Base-by-base conservation (phyloP, 2,329 filamentous ascomycete genomes). In the Albophoma yamanashiensis region DNA sequence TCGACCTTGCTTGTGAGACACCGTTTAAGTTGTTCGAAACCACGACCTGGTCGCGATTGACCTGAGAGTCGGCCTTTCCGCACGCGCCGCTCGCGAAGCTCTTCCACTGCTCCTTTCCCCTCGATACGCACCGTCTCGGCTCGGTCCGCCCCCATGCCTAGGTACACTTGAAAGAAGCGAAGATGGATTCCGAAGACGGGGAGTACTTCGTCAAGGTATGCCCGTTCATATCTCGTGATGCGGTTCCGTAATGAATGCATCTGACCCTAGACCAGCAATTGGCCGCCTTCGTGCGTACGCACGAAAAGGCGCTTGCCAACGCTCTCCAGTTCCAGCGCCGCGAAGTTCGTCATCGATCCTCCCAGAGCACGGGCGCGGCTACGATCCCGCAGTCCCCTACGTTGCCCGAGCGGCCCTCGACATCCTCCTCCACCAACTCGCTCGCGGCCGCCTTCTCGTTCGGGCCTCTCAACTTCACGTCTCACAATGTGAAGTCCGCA, bases 231-330 rank as follows among this genome's bases (percentile, higher is more conserved):
- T 12, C 50, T 14, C 3, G 47, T 8, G 11, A 31, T 12, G 58
- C 50, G 22, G 38, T 2, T 6, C n/a, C 5, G 2, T 14, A 14
- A 14, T 3, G 31, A 6, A 36, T n/a, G 20, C 22, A 8, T 31
- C 50, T 55, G 63, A 45, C 27, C n/a, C 43, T 38, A 58, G 62
- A 73, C 12, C n/a, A 97, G 93, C 94, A 96, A 82, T 83, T 99
- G 73, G 92, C 93, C 72, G 88, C 88, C 77, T 97, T 96, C 76
- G 92, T 99, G 76, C 91, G 92, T 64, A 96, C 92, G 60, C 92
- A 99, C 79, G 94, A 99, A 77, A 96, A 96, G 78, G 93, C 92
- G 43, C 84, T 99, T 64, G 94, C 94, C 71, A 97, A 97, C 78
- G 93, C 93, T 68, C 80, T 97, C 64, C 93, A 97, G 74, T 82